A percentile compares a stretch with the other conserved stretches of the same genome.
phyloP scores from a whole-genome alignment of 164 flowering plant species.

The Hamamelis virginiana region DNA sequence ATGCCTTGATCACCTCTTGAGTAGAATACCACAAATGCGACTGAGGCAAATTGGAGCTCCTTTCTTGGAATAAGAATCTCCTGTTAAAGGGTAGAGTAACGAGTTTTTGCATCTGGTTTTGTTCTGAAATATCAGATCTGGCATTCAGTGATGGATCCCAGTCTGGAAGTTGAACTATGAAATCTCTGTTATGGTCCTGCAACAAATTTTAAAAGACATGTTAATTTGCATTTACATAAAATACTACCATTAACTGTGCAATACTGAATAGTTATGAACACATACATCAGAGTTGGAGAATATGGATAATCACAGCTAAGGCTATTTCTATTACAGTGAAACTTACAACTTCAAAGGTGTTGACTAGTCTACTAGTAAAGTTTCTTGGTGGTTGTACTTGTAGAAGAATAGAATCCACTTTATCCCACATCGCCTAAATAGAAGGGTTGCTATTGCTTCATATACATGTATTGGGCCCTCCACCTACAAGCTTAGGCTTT shows the following conservation, averaged over 20 bases:
- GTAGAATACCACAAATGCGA: conserved; percentile 92
- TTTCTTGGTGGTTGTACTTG: too few species aligned
- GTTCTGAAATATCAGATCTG: conserved; percentile 17
- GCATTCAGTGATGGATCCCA: conserved; percentile 69
- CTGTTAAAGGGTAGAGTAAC: conserved; percentile 18
- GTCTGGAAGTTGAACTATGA: conserved; percentile 82
- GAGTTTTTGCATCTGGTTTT: conserved; percentile 23
- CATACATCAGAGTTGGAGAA: neutral
- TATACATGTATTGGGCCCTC: too few species aligned
- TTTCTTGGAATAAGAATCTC: conserved; percentile 51
- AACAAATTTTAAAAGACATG: conserved; percentile 7
- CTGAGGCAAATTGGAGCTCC: conserved; percentile 41
- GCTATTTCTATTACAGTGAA: neutral
- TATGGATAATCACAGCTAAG: neutral
- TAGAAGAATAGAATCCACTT: too few species aligned
- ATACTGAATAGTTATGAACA: neutral
- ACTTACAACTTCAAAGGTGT: too few species aligned
- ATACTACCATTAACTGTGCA: neutral
- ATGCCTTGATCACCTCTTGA: conserved; percentile 53
- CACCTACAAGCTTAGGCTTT: too few species aligned
- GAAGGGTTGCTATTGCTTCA: too few species aligned
- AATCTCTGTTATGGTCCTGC: conserved; percentile 93
- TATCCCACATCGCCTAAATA: too few species aligned
- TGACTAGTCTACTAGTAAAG: too few species aligned
- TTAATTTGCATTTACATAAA: neutral